phyloP scores from a whole-genome alignment of 139 green algal species.

The Chlorella sorokiniana region DNA sequence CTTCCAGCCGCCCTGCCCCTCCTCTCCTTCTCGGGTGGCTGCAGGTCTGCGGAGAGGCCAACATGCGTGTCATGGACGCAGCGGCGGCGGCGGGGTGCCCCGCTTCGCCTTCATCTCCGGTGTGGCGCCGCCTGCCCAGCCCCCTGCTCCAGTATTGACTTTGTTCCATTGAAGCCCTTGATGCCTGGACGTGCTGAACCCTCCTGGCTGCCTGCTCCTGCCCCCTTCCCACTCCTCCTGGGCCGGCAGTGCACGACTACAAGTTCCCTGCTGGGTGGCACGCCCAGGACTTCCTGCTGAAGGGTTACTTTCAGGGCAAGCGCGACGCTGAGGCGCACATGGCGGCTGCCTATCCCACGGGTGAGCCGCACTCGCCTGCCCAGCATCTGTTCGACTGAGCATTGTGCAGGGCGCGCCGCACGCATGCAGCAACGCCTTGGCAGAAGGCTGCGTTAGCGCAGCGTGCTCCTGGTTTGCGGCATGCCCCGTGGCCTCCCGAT shows the following conservation, averaged over 20 bases:
- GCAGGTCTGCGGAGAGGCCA: conserved; percentile 82
- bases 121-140: neutral
- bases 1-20: neutral
- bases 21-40: neutral
- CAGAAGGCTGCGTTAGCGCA: too few species aligned
- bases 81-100: conserved; percentile 67
- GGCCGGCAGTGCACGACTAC: conserved; percentile 67
- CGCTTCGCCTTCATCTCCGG: conserved; percentile 84
- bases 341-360: conserved; percentile 53
- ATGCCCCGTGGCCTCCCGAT: too few species aligned
- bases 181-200: neutral
- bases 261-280: conserved; percentile 59
- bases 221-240: too few species aligned
- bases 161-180: neutral
- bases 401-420: too few species aligned
- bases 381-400: too few species aligned
- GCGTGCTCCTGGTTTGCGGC: too few species aligned
- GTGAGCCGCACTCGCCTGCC: too few species aligned
- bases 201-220: neutral
- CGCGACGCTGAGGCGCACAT: conserved; percentile 73
- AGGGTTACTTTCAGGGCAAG: conserved; percentile 86
- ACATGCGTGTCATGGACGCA: conserved; percentile 78
- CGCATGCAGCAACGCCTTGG: too few species aligned
- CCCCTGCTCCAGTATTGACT: neutral
- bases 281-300: conserved; percentile 51